Percentiles rank a stretch among this genome's conserved stretches.
Conservation (phyloP, 805 yeast genomes). For the Cyberlindnera maritima region DNA sequence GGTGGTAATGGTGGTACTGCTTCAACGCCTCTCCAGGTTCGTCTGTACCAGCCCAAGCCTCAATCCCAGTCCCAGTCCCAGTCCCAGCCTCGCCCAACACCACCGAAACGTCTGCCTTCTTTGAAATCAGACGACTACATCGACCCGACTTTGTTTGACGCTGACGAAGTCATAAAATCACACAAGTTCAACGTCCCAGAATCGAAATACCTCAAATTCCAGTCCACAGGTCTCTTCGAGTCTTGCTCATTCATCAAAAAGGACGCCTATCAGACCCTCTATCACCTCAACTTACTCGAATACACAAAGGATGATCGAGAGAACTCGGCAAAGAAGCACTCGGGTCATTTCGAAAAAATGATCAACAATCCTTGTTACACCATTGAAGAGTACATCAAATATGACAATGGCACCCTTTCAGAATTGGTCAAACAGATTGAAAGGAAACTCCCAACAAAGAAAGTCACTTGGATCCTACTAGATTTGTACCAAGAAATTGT, state of each 20-base stretch:
- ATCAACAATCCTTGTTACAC: constrained; percentile 18
- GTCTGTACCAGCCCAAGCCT: no score
- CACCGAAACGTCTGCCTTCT: no score
- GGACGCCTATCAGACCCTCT: constrained; percentile 18
- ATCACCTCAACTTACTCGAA: constrained; percentile 15
- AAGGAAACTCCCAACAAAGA: constrained; percentile 48
- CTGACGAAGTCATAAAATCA: constrained; percentile 12
- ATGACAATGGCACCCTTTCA: constrained; percentile 14
- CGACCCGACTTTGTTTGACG: constrained; percentile 17
- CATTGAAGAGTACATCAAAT: constrained; percentile 20
- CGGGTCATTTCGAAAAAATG: constrained; percentile 14
- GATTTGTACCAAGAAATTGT: constrained; percentile 26
- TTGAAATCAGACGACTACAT: constrained; percentile 11
- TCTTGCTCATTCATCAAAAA: constrained; percentile 16
- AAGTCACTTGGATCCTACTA: constrained; percentile 53
- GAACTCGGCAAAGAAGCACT: constrained; percentile 1
- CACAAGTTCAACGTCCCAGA: constrained; percentile 16
- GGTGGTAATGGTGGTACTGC: no score
- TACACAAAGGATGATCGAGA: constrained; percentile 2
- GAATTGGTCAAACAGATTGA: constrained; percentile 29
- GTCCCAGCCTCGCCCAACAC: no score
- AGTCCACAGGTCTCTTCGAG: constrained; percentile 25
- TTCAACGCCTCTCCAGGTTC: no score
- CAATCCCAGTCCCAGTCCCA: no score
- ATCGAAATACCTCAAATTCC: constrained; percentile 14